Evolutionary conservation across 495 filamentous ascomycete species (phyloP).

Genomic region (Margaritispora aquatica): DNA sequence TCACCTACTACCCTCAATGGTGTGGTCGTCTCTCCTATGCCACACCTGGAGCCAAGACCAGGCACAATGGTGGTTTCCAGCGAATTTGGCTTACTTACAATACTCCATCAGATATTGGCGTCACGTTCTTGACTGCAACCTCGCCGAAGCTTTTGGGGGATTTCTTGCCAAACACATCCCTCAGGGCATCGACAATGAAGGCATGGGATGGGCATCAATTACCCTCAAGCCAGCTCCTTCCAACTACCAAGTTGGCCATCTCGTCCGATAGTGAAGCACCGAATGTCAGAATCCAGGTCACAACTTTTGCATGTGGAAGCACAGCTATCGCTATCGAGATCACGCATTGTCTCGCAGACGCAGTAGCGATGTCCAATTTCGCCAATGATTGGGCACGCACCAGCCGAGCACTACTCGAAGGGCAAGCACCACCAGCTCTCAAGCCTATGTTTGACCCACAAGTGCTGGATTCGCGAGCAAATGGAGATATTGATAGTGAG

Average conservation of each 20-base stretch:
- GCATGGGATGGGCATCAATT: conserved; percentile 17
- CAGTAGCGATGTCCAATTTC: conserved; percentile 38
- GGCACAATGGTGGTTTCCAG: conserved; percentile 29
- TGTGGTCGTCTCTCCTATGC: conserved; percentile 27
- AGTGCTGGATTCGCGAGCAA: conserved; percentile 26
- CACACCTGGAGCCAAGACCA: conserved; percentile 16
- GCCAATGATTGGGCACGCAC: conserved; percentile 37
- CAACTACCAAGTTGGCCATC: conserved; percentile 14
- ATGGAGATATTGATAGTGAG: conserved; percentile 18
- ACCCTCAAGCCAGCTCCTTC: conserved; percentile 7
- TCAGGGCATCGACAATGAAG: conserved; percentile 6
- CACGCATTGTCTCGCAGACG: conserved; percentile 43
- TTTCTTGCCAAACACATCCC: conserved; percentile 13
- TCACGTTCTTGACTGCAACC: conserved; percentile 29
- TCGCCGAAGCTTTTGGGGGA: conserved; percentile 14
- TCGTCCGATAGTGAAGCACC: conserved; percentile 16
- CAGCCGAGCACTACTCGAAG: conserved; percentile 4
- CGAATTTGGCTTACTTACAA: conserved; percentile 31
- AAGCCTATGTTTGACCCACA: conserved; percentile 29
- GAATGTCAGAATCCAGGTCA: conserved; percentile 19
- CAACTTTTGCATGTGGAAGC: conserved; percentile 28
- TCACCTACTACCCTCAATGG: conserved; percentile 33
- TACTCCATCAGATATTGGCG: conserved; percentile 28
- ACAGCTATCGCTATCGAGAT: conserved; percentile 35
- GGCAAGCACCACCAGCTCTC: background rate